phyloP scores from a whole-genome alignment of 129 eudicot genomes.

The Chrysanthemum makinoi region DNA sequence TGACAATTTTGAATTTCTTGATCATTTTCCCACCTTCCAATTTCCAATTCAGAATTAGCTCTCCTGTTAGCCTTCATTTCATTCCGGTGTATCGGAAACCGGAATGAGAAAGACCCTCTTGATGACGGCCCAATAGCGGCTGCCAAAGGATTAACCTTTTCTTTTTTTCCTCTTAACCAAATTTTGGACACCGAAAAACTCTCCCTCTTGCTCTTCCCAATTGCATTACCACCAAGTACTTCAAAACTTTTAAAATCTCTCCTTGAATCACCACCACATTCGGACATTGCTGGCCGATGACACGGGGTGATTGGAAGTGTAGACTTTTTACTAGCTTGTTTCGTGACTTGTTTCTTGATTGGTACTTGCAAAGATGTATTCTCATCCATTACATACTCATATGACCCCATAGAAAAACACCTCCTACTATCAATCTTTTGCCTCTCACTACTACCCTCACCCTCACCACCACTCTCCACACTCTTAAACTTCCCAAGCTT shows the following conservation, averaged over 20 bases:
- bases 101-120: constrained; percentile 60
- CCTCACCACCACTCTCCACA: constrained; percentile 46
- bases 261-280: constrained; percentile 70
- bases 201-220: constrained; percentile 52
- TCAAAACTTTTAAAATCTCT: constrained; percentile 50
- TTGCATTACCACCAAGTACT: constrained; percentile 11
- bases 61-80: constrained; percentile 32
- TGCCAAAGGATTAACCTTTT: constrained; percentile 24
- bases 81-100: constrained; percentile 41
- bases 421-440: constrained; percentile 59
- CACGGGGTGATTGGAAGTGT: constrained; percentile 45
- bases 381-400: constrained; percentile 87
- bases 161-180: constrained; percentile 71
- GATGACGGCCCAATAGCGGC: constrained; percentile 39
- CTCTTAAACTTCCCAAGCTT: constrained; percentile 78
- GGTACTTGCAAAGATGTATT: constrained; percentile 63
- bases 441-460: constrained; percentile 20
- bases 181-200: constrained; percentile 71
- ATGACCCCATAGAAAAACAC: constrained; percentile 90
- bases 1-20: constrained; percentile 47
- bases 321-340: constrained; percentile 47
- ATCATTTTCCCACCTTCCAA: constrained; percentile 42
- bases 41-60: constrained; percentile 49
- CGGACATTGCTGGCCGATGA: constrained; percentile 59
- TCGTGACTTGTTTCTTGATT: constrained; percentile 55